Evolutionary conservation across 2,329 filamentous ascomycete genomes (phyloP).

Genomic region (Magnaporthiopsis incrustans): DNA sequence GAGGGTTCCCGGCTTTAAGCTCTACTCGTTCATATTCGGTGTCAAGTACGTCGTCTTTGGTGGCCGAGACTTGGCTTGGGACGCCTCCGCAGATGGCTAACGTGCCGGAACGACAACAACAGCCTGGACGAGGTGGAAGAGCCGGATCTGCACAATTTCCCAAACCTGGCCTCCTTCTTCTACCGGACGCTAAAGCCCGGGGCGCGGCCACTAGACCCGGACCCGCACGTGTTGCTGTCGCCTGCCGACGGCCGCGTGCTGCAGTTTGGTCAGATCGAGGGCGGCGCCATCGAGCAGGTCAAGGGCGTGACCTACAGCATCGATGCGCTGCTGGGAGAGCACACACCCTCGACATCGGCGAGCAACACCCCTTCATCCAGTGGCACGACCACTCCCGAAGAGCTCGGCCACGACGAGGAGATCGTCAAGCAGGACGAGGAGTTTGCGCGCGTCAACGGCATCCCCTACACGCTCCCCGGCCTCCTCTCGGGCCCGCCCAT

Average conservation of each 20-base stretch:
- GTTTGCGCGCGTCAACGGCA: conserved; percentile 88
- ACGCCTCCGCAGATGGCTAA: neutral
- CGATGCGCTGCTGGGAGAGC: conserved; percentile 77
- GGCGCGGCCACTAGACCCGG: conserved; percentile 72
- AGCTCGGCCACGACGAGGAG: conserved; percentile 46
- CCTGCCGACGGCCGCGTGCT: conserved; percentile 87
- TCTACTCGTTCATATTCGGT: conserved; percentile 88
- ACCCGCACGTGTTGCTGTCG: conserved; percentile 71
- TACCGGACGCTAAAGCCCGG: conserved; percentile 91
- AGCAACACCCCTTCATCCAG: conserved; percentile 38
- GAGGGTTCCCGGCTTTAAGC: conserved; percentile 80
- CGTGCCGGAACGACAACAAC: conserved; percentile 17
- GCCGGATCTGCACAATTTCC: conserved; percentile 79
- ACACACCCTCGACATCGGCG: conserved; percentile 37
- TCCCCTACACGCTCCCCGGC: conserved; percentile 85
- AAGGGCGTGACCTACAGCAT: conserved; percentile 98
- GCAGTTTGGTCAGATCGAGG: conserved; percentile 85
- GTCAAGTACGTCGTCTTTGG: conserved; percentile 50
- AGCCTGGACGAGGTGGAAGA: conserved; percentile 81
- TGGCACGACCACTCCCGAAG: conserved; percentile 18
- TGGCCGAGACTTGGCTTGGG: neutral
- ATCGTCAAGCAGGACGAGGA: conserved; percentile 77
- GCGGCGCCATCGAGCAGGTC: conserved; percentile 94
- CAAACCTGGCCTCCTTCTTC: conserved; percentile 92
- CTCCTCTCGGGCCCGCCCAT: conserved; percentile 66